Percentiles rank a stretch among this genome's conserved stretches.
Conservation (phyloP, 225 moss, liverwort and hornwort species). For the Bryum argenteum region DNA sequence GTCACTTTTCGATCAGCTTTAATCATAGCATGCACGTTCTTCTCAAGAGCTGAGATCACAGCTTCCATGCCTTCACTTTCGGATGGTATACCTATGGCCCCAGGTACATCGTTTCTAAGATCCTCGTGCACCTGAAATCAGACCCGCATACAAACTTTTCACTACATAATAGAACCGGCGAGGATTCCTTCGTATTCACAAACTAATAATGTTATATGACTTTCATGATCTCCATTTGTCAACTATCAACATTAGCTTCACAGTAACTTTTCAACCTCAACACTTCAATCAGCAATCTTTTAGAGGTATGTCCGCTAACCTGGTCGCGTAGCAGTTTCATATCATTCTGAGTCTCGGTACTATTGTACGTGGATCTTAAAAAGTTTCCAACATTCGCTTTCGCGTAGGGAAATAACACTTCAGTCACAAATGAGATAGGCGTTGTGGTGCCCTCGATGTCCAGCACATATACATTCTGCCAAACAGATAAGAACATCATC, state of each 20-base stretch:
- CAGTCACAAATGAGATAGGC: constrained; percentile 95
- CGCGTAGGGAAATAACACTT: constrained; percentile 87
- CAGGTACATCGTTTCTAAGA: constrained; percentile 57
- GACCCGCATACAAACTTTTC: not conserved
- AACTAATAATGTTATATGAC: no score
- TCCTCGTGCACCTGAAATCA: constrained; percentile 74
- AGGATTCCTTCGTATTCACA: no score
- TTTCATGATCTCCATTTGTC: no score
- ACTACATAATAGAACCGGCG: no score
- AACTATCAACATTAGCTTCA: no score
- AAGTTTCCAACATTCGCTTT: constrained; percentile 64
- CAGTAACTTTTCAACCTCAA: no score
- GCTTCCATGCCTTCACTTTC: constrained; percentile 61
- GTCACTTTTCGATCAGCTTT: constrained; percentile 93
- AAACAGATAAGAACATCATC: not conserved
- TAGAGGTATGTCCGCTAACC: constrained; percentile 36
- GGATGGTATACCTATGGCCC: constrained; percentile 65
- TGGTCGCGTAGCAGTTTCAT: constrained; percentile 77
- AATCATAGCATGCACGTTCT: constrained; percentile 80
- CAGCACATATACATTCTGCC: constrained; percentile 77
- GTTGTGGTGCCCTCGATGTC: constrained; percentile 99
- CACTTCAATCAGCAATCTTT: no score
- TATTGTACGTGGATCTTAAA: constrained; percentile 77
- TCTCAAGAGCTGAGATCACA: constrained; percentile 69
- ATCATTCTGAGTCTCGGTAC: constrained; percentile 75